Conservation (phyloP, 495 filamentous ascomycete genomes). For the Penicillium turbatum region DNA sequence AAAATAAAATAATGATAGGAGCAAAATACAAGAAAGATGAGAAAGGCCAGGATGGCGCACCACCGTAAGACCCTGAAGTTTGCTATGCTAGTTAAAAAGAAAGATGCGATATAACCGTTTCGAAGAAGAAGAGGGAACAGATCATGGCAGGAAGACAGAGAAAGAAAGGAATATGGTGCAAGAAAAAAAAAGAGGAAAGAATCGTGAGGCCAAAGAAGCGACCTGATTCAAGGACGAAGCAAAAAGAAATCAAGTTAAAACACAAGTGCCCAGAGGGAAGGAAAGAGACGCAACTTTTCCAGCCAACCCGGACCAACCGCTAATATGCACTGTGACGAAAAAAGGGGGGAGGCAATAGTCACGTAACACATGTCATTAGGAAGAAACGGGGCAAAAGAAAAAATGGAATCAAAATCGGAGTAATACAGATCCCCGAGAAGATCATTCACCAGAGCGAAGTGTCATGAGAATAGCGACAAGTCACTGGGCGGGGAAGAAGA, state of each 20-base stretch:
- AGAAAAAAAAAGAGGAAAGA: background rate
- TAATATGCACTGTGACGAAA: conserved; percentile 46
- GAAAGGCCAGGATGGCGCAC: conserved; percentile 17
- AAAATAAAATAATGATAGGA: conserved; percentile 9
- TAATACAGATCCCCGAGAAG: conserved; percentile 42
- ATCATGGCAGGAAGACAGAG: conserved; percentile 4
- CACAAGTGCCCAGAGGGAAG: conserved; percentile 31
- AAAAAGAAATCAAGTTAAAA: conserved; percentile 22
- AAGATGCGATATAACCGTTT: conserved; percentile 20
- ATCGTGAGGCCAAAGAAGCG: conserved; percentile 11
- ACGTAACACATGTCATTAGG: conserved; percentile 50
- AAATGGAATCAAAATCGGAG: conserved; percentile 33
- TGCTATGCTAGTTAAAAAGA: conserved; percentile 26
- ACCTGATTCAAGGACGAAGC: background rate
- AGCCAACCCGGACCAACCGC: conserved; percentile 39
- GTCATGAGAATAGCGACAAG: background rate
- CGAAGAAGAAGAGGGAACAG: conserved; percentile 4
- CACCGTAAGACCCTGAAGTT: conserved; percentile 24
- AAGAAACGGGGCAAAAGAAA: conserved; percentile 15
- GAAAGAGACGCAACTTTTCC: conserved; percentile 43
- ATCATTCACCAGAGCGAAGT: conserved; percentile 10
- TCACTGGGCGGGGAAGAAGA: background rate
- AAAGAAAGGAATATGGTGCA: conserved; percentile 15
- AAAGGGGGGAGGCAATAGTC: conserved; percentile 25
- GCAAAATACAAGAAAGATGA: conserved; percentile 9